Base-by-base conservation (phyloP, 306 rosid species). In the Begonia loranthoides region DNA sequence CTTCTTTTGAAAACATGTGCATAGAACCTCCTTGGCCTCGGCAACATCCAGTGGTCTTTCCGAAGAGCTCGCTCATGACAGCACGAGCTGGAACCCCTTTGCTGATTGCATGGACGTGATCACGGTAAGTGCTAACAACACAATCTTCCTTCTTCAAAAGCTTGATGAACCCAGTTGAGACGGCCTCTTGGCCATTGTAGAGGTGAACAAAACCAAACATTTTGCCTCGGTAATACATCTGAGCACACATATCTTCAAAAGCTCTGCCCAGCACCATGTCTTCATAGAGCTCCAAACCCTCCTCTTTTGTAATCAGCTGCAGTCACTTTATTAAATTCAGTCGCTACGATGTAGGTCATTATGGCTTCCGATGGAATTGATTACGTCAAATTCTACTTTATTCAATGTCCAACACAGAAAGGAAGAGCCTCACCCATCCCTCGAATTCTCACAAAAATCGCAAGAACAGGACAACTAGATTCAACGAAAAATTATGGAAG, bases 161-260 rank as follows among this genome's bases (percentile, higher is more conserved):
- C 68, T 83, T 86, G 66, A 92, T 92, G 74, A 92, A 92, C 13
- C 99, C 99, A 52, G 94, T 86, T 40, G 99, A 92, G 40, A 92
- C 99, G 41, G 99, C 99, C 72, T 92, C 99, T 63, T 92, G 99
- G 55, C 97, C 97, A 64, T 89, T 89, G 79, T 89, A 89, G 69
- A 89, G 81, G 66, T 89, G 97, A 71, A 89, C 97, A n/a, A 88
- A 88, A 43, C 97, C 97, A 38, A 88, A 88, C 97, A 88, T 88
- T 65, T 88, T 88, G 13, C 97, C 97, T 66, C 97, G 69, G 50
- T 88, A 88, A 58, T 84, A 88, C 97, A 88, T 88, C 87, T 88
- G 93, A 39, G 97, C 97, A 67, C 97, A 88, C 87, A 84, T 89
- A 69, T 89, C 97, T 70, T 89, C 97, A 50, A 89, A 89, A 58